Evolutionary conservation across 345 rosid genomes (phyloP), one percentile per base, ranked within the genome.

Genomic region (Streptanthus diversifolius): DNA sequence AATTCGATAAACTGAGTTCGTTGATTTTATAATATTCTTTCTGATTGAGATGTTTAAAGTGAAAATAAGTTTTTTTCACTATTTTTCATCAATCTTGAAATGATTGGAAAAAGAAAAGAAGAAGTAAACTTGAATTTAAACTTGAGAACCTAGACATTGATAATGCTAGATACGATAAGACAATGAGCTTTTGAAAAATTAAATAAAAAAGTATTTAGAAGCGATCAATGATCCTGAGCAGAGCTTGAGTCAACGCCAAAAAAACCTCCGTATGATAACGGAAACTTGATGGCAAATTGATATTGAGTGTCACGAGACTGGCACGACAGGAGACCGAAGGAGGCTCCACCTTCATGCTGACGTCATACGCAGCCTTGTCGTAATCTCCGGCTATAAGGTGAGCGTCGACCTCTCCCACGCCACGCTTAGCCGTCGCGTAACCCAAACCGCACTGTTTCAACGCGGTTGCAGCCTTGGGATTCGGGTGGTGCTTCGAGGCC

Each of bases 201-300:
- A 52, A 27, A 5, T 18, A 29, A 44, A 0, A 37, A 49, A 66
- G 7, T 37, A 19, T 19, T 27, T 74, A 70, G 61, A 76, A 76
- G 19, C 80, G 80, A 63, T 76, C 75, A 56, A 70, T 22, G 54
- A 76, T 70, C 76, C 80, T 76, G 25, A 76, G 67, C 22, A 55
- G 22, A 76, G 71, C 12, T 63, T 76, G 66, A 63, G 75, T 76
- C 54, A 76, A 70, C 33, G 54, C 75, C 80, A 76, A 76, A 67
- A 47, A 76, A 47, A 76, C 61, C 29, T 63, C 53, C 4, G 25
- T 43, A 27, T 76, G 51, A 52, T 68, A 62, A 62, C 59, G 52
- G 14, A 61, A 45, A 45, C 53, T 27, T 1, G 66, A 53, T 5
- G 80, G 61, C 30, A 63, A 29, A 19, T 45, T 9, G 18, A 70